Evolutionary conservation across 2,329 filamentous ascomycete species (phyloP).

Genomic region (Lizonia empirigonia): DNA sequence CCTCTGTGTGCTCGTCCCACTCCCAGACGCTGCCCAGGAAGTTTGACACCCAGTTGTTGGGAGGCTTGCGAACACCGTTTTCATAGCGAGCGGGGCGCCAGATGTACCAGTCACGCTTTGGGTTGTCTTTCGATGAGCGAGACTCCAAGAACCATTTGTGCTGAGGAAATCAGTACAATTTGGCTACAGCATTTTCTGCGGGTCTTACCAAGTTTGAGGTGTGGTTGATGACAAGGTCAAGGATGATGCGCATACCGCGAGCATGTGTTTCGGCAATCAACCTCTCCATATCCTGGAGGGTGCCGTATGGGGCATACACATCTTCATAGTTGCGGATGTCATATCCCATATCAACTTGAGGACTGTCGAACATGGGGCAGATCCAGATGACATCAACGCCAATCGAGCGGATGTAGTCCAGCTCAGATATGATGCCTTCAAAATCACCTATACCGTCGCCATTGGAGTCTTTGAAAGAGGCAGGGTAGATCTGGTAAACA

Average conservation of each 20-base stretch:
- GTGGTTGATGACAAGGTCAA: constrained; percentile 51
- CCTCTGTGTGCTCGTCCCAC: constrained; percentile 70
- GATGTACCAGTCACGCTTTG: constrained; percentile 63
- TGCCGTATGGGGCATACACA: constrained; percentile 49
- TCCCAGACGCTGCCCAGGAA: constrained; percentile 69
- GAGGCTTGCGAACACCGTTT: constrained; percentile 68
- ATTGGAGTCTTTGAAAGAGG: constrained; percentile 65
- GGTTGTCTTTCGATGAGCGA: constrained; percentile 54
- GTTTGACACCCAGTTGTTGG: constrained; percentile 75
- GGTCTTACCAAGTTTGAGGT: constrained; percentile 43
- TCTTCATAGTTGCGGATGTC: constrained; percentile 50
- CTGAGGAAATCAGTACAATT: constrained; percentile 24
- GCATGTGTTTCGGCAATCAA: constrained; percentile 45
- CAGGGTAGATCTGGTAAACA: constrained; percentile 67
- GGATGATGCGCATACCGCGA: constrained; percentile 46
- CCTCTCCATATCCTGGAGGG: constrained; percentile 48
- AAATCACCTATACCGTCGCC: constrained; percentile 63
- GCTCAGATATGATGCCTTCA: constrained; percentile 62
- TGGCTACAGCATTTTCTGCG: too few species aligned
- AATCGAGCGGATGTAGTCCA: constrained; percentile 61
- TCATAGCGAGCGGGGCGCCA: constrained; percentile 55
- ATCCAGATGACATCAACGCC: constrained; percentile 49
- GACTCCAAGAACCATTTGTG: constrained; percentile 66
- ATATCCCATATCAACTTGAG: constrained; percentile 54
- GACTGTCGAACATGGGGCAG: constrained; percentile 52